Conservation (phyloP, 345 rosid species). For the Ricinus communis region DNA sequence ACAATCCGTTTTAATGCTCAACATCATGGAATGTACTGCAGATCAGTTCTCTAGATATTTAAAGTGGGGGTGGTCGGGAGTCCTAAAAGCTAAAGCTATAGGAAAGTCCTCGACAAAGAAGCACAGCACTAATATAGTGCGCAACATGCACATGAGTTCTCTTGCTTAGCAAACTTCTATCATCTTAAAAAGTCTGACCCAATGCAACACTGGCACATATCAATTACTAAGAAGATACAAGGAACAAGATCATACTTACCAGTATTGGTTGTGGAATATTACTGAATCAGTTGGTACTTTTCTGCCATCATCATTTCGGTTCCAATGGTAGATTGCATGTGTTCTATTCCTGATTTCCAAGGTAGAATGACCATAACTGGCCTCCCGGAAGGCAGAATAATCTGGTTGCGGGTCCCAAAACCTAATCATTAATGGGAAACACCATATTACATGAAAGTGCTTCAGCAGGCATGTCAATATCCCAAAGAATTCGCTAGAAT, state of each 20-base stretch:
- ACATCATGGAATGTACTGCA: not conserved
- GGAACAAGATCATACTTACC: conserved; percentile 3
- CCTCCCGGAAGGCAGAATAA: conserved; percentile 30
- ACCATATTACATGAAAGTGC: not conserved
- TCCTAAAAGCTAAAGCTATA: too few relatives aligned
- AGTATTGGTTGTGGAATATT: conserved; percentile 24
- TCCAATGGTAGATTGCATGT: conserved; percentile 30
- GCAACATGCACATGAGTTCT: not conserved
- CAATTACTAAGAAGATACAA: not conserved
- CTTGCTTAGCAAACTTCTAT: not conserved
- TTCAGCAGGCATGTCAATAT: not conserved
- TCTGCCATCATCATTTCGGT: conserved; percentile 29
- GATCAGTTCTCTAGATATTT: too few relatives aligned
- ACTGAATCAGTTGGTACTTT: conserved; percentile 23
- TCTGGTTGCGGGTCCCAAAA: conserved; percentile 29
- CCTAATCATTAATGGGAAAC: conserved; percentile 3
- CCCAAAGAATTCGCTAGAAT: not conserved
- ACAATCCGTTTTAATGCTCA: not conserved
- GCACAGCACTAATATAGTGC: too few relatives aligned
- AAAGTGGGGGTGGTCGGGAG: too few relatives aligned
- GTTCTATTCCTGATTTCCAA: conserved; percentile 29
- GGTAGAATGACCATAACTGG: conserved; percentile 31
- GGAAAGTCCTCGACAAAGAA: too few relatives aligned
- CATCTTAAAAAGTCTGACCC: not conserved
- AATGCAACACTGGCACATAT: not conserved